Base-by-base conservation (phyloP, 139 green algal species). In the Spirogloea muscicola region DNA sequence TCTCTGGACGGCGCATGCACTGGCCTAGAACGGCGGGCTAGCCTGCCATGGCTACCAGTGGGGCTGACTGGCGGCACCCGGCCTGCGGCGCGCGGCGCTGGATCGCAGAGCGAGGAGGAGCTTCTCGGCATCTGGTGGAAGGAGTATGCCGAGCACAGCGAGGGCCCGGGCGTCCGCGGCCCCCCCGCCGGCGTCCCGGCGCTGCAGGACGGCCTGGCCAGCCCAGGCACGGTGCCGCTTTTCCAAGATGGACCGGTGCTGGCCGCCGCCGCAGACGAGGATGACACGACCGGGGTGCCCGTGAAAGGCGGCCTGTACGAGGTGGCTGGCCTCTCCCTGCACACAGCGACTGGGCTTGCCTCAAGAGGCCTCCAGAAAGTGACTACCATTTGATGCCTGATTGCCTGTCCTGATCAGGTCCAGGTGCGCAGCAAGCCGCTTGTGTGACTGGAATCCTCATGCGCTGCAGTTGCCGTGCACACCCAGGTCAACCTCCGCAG, bases 281-380 rank as follows among this genome's bases (percentile, higher is more conserved):
- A 65, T 18, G 62, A 76, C 41, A 2, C 48, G 6, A 77, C 76
- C 25, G 72, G 72, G 16, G 62, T 80, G 33, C 31, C 31, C 3
- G 72, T 80, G 2, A 80, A 80, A 40, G 72, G 72, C 3, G 72
- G 72, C 0, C 27, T 80, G 6, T 80, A 71, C 21, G 72, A 80
- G 61, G 72, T 77, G 55, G 9, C 42, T 60, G 41, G 39, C 58
- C 27, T 48, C 59, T 55, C 37, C n/a, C n/a, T n/a, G n/a, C n/a
- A n/a, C n/a, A n/a, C n/a, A n/a, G n/a, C n/a, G n/a, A n/a, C n/a
- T n/a, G n/a, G n/a, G n/a, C n/a, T n/a, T n/a, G n/a, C n/a, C n/a
- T n/a, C n/a, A n/a, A n/a, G n/a, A n/a, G n/a, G n/a, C n/a, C n/a
- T n/a, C n/a, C n/a, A n/a, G n/a, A n/a, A n/a, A n/a, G n/a, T n/a